phyloP scores from a whole-genome alignment of 768 basidiomycete species.

The Amanita molliuscula region DNA sequence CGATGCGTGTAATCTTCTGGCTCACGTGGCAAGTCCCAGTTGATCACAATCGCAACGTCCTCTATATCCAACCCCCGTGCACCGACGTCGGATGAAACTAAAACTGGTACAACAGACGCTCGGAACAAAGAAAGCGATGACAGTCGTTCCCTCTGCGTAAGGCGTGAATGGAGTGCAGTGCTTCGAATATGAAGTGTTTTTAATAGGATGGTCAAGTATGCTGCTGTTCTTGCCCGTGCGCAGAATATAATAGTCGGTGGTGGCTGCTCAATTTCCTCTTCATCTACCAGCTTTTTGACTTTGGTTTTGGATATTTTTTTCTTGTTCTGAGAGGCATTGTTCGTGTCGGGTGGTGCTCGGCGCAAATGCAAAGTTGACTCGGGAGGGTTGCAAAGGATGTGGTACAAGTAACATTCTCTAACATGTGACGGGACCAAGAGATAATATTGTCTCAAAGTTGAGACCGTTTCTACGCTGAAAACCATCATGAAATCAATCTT shows the following conservation, averaged over 20 bases:
- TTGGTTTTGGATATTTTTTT: slow-evolving; percentile 19
- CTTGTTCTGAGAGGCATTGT: slow-evolving; percentile 23
- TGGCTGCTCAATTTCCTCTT: slow-evolving; percentile 56
- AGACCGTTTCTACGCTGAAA: slow-evolving; percentile 78
- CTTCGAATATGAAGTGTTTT: slow-evolving; percentile 74
- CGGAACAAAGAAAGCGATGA: slow-evolving; percentile 80
- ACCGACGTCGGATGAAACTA: slow-evolving; percentile 93
- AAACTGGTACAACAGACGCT: slow-evolving; percentile 76
- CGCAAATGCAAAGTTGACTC: slow-evolving; percentile 63
- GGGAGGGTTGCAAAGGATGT: slow-evolving; percentile 85
- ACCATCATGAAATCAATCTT: slow-evolving; percentile 5
- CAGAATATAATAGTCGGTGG: slow-evolving; percentile 97
- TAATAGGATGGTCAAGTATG: slow-evolving; percentile 75
- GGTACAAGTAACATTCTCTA: slow-evolving; percentile 83
- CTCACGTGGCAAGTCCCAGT: slow-evolving; percentile 90
- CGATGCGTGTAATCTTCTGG: slow-evolving; percentile 95
- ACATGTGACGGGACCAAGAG: slow-evolving; percentile 92
- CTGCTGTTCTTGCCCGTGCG: slow-evolving; percentile 75
- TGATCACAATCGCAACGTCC: slow-evolving; percentile 91
- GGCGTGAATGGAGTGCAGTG: slow-evolving; percentile 85
- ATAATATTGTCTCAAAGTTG: slow-evolving; percentile 80
- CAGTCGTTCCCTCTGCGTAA: slow-evolving; percentile 87
- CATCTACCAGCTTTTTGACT: slow-evolving; percentile 26
- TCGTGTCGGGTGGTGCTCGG: slow-evolving; percentile 46
- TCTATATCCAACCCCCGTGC: slow-evolving; percentile 94